Evolutionary conservation across 768 basidiomycete species (phyloP), one percentile per base, ranked within the genome.

Genomic region (Naematelia aurantialba): DNA sequence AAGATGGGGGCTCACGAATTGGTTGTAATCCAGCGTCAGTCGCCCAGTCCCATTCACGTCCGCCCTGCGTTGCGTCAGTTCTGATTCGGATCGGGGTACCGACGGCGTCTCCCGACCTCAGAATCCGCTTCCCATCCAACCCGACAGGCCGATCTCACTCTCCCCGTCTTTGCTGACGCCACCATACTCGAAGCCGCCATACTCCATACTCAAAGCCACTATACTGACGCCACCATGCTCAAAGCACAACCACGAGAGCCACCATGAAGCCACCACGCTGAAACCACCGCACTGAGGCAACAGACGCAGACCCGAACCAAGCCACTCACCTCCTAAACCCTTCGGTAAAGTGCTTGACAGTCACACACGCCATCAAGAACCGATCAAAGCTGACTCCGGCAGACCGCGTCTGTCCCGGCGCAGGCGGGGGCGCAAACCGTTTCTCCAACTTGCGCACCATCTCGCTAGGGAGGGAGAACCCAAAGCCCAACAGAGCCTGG

Each of bases 281-380:
- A n/a, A n/a, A n/a, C n/a, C n/a, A n/a, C n/a, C n/a, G n/a, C n/a
- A n/a, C n/a, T n/a, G n/a, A n/a, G n/a, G n/a, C n/a, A n/a, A n/a
- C n/a, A n/a, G n/a, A n/a, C n/a, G n/a, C n/a, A n/a, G n/a, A n/a
- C n/a, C n/a, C n/a, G n/a, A n/a, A n/a, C n/a, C 27, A 50, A 21
- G 22, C 44, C 2, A 60, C 73, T 58, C 55, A 74, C 73, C 63
- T 58, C 46, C 76, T 68, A 56, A 77, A 77, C 22, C 67, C 71
- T 60, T 77, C 76, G 0, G 76, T 75, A 51, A 69, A 77, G 56
- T 77, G 76, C 58, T 77, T 77, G 27, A 77, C 76, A n/a, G 76
- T 77, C 13, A 77, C 76, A 56, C 76, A 77, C 46, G 76, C 76
- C 76, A 77, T 75, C 60, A 77, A 65, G 63, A 77, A 77, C 53